These are phyloP conservation scores for Periconia digitata DNA, from an alignment of 2,329 filamentous ascomycete genomes.

Conservation along the genomic window DNA sequence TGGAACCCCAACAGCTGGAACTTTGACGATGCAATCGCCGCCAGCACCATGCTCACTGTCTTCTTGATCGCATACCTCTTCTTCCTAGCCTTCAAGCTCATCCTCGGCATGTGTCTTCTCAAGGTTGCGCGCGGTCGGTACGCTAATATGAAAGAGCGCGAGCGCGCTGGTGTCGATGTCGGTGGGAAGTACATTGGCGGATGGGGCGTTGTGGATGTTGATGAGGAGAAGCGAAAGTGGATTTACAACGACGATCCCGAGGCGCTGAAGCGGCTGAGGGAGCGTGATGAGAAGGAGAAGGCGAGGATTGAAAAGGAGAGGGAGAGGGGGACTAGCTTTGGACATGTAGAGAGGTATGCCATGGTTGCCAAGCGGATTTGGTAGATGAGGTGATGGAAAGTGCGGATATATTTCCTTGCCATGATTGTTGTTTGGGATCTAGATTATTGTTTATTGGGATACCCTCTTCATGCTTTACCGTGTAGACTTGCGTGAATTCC, in stretches of 20 bases:
- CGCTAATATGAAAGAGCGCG: conserved; percentile 73
- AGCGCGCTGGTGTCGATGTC: conserved; percentile 60
- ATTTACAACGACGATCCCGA: conserved; percentile 86
- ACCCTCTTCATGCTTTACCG: no score
- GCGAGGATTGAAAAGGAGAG: conserved; percentile 59
- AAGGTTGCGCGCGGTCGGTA: conserved; percentile 79
- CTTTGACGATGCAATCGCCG: conserved; percentile 73
- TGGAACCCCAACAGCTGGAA: conserved; percentile 50
- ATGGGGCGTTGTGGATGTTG: conserved; percentile 83
- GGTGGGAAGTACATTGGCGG: conserved; percentile 76
- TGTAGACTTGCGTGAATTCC: no score
- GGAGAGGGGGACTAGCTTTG: conserved; percentile 60
- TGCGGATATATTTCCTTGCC: no score
- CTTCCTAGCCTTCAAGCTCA: conserved; percentile 76
- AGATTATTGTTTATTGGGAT: no score
- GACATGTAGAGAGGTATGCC: conserved; percentile 76
- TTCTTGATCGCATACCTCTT: conserved; percentile 84
- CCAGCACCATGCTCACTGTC: conserved; percentile 80
- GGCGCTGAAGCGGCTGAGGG: conserved; percentile 61
- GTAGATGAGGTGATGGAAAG: no score
- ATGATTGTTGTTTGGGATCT: no score
- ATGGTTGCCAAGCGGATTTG: conserved; percentile 98
- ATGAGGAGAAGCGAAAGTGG: conserved; percentile 81
- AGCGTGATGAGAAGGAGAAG: conserved; percentile 63
- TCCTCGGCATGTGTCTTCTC: conserved; percentile 85